A percentile compares a stretch with the other conserved stretches of the same genome.
These are phyloP conservation scores for Centrapalus pauciflorus DNA, from an alignment of 129 eudicot species.

Conservation along the genomic window DNA sequence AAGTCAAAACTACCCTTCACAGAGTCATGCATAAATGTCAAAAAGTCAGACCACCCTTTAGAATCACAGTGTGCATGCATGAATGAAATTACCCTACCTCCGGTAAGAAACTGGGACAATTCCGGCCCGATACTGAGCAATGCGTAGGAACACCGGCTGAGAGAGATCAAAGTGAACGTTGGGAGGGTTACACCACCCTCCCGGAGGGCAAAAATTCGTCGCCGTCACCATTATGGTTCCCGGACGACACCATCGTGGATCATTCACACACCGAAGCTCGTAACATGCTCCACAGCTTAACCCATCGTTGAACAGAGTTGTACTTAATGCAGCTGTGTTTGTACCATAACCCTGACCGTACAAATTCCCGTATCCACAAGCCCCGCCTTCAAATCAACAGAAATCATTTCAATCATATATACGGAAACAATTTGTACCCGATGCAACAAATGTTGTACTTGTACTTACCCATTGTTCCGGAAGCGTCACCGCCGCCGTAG, in stretches of 20 bases:
- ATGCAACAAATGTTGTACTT: neutral
- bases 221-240: conserved; percentile 48
- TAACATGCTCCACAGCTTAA: conserved; percentile 53
- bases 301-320: conserved; percentile 51
- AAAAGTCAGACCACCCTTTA: neutral
- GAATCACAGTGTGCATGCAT: no score
- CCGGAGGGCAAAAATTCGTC: conserved; percentile 66
- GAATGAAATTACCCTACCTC: conserved; percentile 45
- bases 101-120: conserved; percentile 53
- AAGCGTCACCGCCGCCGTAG: conserved; percentile 66
- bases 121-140: conserved; percentile 60
- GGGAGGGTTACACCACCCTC: conserved; percentile 44
- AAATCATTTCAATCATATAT: no score
- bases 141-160: conserved; percentile 49
- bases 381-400: neutral
- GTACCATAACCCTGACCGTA: no score
- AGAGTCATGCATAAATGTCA: neutral
- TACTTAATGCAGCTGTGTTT: no score
- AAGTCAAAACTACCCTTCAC: neutral
- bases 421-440: neutral
- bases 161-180: conserved; percentile 55
- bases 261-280: conserved; percentile 36
- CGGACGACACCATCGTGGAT: conserved; percentile 35
- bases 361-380: no score
- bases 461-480: conserved; percentile 61